Evolutionary conservation across 164 flowering plant species (phyloP), one percentile per base, ranked within the genome.

Genomic region (Liriodendron chinense): DNA sequence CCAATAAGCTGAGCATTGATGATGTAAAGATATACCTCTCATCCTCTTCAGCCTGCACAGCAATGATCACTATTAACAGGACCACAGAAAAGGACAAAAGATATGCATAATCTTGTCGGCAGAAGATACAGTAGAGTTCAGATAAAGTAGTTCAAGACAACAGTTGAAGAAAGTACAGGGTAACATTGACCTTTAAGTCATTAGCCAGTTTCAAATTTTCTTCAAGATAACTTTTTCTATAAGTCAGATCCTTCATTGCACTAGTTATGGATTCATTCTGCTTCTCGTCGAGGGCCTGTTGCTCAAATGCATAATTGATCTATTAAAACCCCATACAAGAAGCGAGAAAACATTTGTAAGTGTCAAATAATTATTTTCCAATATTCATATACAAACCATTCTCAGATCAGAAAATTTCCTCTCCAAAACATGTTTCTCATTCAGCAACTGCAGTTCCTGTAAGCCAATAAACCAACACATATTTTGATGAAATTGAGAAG

Each of bases 221-320:
- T 83, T 94, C 96, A 76, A 94, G 86, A 76, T 85, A 89, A 28
- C 82, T 89, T 85, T 91, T 94, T 78, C 99, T 90, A 28, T 73
- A 81, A 75, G 86, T 84, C 86, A 96, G 77, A 69, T 90, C 96
- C 69, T 86, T 87, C 68, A 84, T 80, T 47, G 96, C 89, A 75
- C 91, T 83, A 77, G 79, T 78, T 65, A 88, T 77, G 43, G 82
- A 85, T 80, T 95, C 97, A 71, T 79, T 87, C 74, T 93, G 94
- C 83, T 90, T 91, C 78, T 92, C 94, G 85, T 91, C 96, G 67
- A 91, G 70, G 49, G 88, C 92, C 99, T 95, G 79, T 70, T 74
- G 72, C 66, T 25, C 76, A 76, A 82, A 75, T 61, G 16, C 75
- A 13, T 3, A 68, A 13, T 25, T 18, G 65, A 12, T 22, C 21